Evolutionary conservation across 176 grass and related monocot species (phyloP).

Genomic region (Microstegium vimineum): DNA sequence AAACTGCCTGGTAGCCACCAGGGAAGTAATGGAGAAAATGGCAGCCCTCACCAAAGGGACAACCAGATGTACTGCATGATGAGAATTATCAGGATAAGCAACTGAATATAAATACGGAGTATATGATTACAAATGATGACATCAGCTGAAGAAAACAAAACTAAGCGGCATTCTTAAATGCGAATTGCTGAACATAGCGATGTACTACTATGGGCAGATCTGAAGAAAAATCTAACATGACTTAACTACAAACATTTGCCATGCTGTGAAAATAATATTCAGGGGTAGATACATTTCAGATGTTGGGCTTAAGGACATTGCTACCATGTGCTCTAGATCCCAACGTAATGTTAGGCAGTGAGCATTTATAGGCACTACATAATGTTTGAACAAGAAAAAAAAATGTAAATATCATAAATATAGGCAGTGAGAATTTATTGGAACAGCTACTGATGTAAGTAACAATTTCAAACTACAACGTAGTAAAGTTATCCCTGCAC

Average conservation of each 20-base stretch:
- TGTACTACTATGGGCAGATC: neutral
- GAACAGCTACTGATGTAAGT: neutral
- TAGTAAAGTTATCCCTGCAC: conserved; percentile 4
- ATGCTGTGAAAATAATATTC: neutral
- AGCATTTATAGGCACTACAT: too few relatives aligned
- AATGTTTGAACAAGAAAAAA: neutral
- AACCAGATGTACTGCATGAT: conserved; percentile 59
- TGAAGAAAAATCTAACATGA: neutral
- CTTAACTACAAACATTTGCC: neutral
- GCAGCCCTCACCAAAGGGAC: conserved; percentile 79
- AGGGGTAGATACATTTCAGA: neutral
- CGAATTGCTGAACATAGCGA: neutral
- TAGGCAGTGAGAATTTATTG: neutral
- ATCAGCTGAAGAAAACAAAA: too few relatives aligned
- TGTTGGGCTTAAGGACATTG: neutral
- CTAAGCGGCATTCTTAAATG: neutral
- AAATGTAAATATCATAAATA: neutral
- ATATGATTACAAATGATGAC: neutral
- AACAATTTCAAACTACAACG: conserved; percentile 6
- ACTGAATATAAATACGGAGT: neutral
- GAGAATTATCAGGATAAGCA: conserved; percentile 26
- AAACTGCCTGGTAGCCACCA: conserved; percentile 56
- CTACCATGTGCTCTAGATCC: neutral
- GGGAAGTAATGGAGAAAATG: conserved; percentile 84
- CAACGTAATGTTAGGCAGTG: neutral